Conservation (phyloP, 1,284 basidiomycete species). For the Ganoderma boninense region DNA sequence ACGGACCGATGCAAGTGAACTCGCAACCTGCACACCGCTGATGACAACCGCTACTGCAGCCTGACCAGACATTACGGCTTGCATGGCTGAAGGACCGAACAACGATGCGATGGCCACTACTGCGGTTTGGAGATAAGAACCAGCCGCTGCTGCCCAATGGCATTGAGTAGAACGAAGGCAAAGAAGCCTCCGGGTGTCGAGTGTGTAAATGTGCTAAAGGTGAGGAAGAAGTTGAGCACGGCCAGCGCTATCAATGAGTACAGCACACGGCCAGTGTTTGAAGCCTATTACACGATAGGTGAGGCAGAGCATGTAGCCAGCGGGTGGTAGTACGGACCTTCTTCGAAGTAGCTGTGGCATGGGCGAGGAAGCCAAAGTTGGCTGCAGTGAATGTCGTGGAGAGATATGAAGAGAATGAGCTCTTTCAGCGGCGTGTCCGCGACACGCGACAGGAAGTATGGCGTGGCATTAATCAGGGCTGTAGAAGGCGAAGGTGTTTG, state of each 20-base stretch:
- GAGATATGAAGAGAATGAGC: slow-evolving; percentile 76
- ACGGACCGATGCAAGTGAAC: slow-evolving; percentile 61
- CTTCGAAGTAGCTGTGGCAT: slow-evolving; percentile 74
- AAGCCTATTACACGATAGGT: slow-evolving; percentile 27
- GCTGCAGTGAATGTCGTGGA: slow-evolving; percentile 69
- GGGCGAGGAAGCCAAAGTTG: slow-evolving; percentile 73
- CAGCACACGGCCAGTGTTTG: slow-evolving; percentile 36
- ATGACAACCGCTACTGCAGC: slow-evolving; percentile 80
- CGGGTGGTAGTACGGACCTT: slow-evolving; percentile 53
- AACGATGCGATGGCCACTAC: slow-evolving; percentile 75
- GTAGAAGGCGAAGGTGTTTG: background rate
- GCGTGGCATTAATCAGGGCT: slow-evolving; percentile 81
- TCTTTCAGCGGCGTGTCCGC: slow-evolving; percentile 60
- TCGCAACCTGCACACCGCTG: slow-evolving; percentile 75
- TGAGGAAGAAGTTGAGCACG: slow-evolving; percentile 62
- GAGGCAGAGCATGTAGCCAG: background rate
- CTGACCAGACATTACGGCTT: slow-evolving; percentile 79
- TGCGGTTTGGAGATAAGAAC: slow-evolving; percentile 75
- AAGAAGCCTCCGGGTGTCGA: slow-evolving; percentile 66
- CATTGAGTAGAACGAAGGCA: slow-evolving; percentile 67
- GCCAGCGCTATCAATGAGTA: slow-evolving; percentile 45
- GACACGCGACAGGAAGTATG: slow-evolving; percentile 76
- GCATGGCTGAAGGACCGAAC: slow-evolving; percentile 74
- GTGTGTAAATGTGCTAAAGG: slow-evolving; percentile 64
- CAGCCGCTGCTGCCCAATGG: slow-evolving; percentile 62